Conservation (phyloP, 2,329 filamentous ascomycete genomes). For the Periconia sp. region DNA sequence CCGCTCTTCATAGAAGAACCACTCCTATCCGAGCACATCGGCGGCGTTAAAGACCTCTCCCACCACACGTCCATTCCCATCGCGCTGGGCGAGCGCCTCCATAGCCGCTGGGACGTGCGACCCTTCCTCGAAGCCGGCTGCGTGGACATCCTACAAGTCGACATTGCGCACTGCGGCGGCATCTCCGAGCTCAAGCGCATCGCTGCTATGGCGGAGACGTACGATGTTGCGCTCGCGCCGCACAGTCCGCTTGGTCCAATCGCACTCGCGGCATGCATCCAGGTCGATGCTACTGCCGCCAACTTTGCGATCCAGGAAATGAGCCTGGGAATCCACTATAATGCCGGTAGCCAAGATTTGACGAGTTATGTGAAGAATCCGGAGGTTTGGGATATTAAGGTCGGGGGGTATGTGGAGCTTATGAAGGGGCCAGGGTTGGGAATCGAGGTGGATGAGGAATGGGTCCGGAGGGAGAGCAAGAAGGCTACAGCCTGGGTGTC, state of each 20-base stretch:
- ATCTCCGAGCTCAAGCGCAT: constrained; percentile 72
- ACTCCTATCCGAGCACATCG: constrained; percentile 68
- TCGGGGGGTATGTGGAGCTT: constrained; percentile 63
- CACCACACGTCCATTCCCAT: constrained; percentile 64
- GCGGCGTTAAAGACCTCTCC: constrained; percentile 64
- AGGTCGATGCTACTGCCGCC: constrained; percentile 62
- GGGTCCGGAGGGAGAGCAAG: constrained; percentile 62
- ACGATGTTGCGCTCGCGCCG: constrained; percentile 72
- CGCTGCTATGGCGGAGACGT: constrained; percentile 70
- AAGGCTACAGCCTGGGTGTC: constrained; percentile 65
- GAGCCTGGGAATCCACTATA: constrained; percentile 80
- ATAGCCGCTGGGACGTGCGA: constrained; percentile 73
- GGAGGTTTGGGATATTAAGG: constrained; percentile 64
- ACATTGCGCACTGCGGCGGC: constrained; percentile 71
- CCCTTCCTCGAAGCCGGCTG: constrained; percentile 68
- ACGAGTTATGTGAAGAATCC: constrained; percentile 67
- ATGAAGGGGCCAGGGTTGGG: constrained; percentile 65
- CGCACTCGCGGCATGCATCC: constrained; percentile 69
- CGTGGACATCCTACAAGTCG: constrained; percentile 73
- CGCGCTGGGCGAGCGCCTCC: constrained; percentile 71
- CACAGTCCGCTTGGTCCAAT: constrained; percentile 75
- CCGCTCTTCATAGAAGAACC: constrained; percentile 80
- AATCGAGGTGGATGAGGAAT: constrained; percentile 69
- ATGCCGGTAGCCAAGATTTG: constrained; percentile 47
- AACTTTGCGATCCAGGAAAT: constrained; percentile 76